Conservation (phyloP, 179 eudicot species). For the Carnegiea gigantea region DNA sequence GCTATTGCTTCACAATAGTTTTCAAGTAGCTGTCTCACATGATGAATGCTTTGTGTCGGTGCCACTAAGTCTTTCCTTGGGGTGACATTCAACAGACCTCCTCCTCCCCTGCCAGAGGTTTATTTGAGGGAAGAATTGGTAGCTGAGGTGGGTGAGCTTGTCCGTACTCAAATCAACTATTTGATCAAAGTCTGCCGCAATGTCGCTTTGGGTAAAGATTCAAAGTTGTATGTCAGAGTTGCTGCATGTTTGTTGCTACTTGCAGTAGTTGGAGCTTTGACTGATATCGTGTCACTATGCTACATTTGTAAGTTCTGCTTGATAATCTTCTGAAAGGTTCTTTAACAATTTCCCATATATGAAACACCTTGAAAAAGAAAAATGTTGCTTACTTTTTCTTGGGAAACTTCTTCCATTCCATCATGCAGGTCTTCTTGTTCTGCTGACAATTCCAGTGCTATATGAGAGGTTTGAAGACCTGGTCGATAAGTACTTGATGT, state of each 20-base stretch:
- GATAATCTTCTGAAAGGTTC: no score
- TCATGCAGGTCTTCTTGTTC: slow-evolving; percentile 53
- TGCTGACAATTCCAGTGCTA: slow-evolving; percentile 70
- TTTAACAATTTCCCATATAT: background rate
- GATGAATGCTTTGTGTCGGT: background rate
- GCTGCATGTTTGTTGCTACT: slow-evolving; percentile 47
- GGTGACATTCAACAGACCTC: slow-evolving; percentile 54
- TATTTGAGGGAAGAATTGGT: slow-evolving; percentile 53
- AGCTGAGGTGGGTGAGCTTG: slow-evolving; percentile 40
- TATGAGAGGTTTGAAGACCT: slow-evolving; percentile 70
- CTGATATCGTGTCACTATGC: slow-evolving; percentile 64
- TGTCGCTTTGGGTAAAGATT: slow-evolving; percentile 72
- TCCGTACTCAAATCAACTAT: slow-evolving; percentile 42
- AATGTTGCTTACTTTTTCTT: background rate
- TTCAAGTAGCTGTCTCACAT: background rate
- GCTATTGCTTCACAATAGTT: background rate
- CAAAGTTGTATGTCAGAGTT: slow-evolving; percentile 54
- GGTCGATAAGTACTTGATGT: slow-evolving; percentile 38
- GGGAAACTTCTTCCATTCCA: background rate
- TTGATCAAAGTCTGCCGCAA: slow-evolving; percentile 47
- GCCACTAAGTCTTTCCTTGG: slow-evolving; percentile 23
- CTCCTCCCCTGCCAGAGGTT: slow-evolving; percentile 81
- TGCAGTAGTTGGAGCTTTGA: slow-evolving; percentile 53
- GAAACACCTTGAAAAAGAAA: background rate
- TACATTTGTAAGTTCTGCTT: slow-evolving; percentile 53